phyloP scores from a whole-genome alignment of 139 green algal species.

The Deuterostichococcus epilithicus region DNA sequence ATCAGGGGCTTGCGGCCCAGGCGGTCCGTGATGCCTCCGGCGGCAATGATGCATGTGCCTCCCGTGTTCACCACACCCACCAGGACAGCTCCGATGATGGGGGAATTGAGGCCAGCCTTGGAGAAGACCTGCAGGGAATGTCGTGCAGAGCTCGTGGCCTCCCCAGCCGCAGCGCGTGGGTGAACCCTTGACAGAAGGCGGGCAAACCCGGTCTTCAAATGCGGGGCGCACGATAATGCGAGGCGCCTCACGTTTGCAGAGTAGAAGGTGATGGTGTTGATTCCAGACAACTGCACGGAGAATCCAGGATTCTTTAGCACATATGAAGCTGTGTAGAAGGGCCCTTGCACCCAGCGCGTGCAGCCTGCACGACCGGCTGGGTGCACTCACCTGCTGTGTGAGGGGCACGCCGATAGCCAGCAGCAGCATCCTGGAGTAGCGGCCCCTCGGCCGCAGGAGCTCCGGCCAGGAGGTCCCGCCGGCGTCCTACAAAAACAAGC shows the following conservation, averaged over 20 bases:
- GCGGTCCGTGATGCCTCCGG: constrained; percentile 49
- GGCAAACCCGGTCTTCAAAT: no score
- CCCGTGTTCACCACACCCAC: constrained; percentile 62
- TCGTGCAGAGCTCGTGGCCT: not conserved
- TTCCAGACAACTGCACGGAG: constrained; percentile 44
- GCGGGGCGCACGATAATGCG: no score
- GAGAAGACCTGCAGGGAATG: constrained; percentile 54
- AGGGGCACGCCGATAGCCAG: constrained; percentile 52
- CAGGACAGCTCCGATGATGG: constrained; percentile 53
- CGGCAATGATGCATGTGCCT: constrained; percentile 35
- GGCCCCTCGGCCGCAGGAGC: constrained; percentile 15
- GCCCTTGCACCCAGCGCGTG: no score
- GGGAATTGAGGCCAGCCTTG: constrained; percentile 53
- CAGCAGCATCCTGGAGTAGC: constrained; percentile 54
- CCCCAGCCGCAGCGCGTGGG: no score
- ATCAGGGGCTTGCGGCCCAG: constrained; percentile 50
- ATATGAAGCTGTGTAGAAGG: no score
- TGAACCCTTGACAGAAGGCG: no score
- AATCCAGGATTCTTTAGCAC: not conserved
- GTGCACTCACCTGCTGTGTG: constrained; percentile 54
- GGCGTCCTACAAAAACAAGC: no score
- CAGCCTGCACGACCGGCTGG: no score
- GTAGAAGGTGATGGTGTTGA: constrained; percentile 85
- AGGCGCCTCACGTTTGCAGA: constrained; percentile 20
- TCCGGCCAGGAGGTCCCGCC: constrained; percentile 13